Evolutionary conservation across 371 early-diverging fungal genomes (phyloP), one percentile per base, ranked within the genome.

Genomic region (Coemansia sp.): DNA sequence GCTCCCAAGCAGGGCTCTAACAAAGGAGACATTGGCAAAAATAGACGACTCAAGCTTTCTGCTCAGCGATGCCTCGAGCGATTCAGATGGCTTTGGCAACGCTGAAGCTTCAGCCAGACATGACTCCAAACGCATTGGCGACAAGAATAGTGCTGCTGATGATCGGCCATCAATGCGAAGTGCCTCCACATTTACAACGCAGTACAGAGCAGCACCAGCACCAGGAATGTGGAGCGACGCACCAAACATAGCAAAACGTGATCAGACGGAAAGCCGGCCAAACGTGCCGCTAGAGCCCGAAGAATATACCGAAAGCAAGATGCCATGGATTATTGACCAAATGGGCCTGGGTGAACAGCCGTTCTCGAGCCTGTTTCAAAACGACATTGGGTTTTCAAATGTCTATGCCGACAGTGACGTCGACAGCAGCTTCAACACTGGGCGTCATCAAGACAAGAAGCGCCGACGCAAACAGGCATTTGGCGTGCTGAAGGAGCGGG

Each of bases 271-370:
- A 18, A 31, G 21, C 6, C 57, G 59, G 29, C 63, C 68, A 8
- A 77, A 77, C 26, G 52, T 66, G 72, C 77, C 77, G 4, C 53
- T 72, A 1, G 77, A 77, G 67, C 77, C 77, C 2, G 72, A 72
- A 5, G 77, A 77, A 57, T 50, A 59, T 50, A 34, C 31, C 7
- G 66, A 63, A 3, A 48, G 21, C 29, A 55, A 48, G 22, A 59
- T 72, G 61, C 73, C 77, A 2, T 77, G 77, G 77, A 31, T 77
- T 8, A 63, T 77, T 3, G 68, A 68, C 60, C 77, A 77, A 61
- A 66, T 77, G 77, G 61, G 61, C 18, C 53, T 77, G 66, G 77
- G 77, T 55, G 77, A 72, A 54, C 68, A 59, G 72, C 66, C 77
- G 39, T 52, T 77, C 16, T 72, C 73, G 2, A 68, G 66, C 21